Percentiles rank a stretch among this genome's conserved stretches.
These are phyloP conservation scores for Brassica rapa DNA, from an alignment of 345 rosid species.

Conservation along the genomic window DNA sequence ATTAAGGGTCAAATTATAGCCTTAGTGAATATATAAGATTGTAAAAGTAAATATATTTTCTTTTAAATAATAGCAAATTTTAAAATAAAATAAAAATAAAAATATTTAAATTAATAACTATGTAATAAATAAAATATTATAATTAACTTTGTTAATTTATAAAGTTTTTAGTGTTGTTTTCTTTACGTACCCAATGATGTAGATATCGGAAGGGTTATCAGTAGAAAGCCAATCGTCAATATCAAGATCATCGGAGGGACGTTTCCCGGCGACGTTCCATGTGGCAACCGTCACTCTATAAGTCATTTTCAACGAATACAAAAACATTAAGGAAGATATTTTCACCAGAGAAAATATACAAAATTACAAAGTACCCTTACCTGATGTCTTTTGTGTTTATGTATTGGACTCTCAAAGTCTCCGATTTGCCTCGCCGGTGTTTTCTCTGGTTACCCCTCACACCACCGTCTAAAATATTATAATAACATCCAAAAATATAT, in stretches of 20 bases:
- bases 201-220: conserved; percentile 78
- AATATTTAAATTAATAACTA: not conserved
- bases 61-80: too few relatives aligned
- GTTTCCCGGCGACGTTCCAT: conserved; percentile 97
- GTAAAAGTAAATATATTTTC: too few relatives aligned
- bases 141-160: not conserved
- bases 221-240: conserved; percentile 90
- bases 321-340: conserved; percentile 4
- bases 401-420: conserved; percentile 90
- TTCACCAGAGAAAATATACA: not conserved
- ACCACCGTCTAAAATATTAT: conserved; percentile 45
- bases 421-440: conserved; percentile 95
- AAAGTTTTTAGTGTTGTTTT: not conserved
- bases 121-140: not conserved
- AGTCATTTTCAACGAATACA: conserved; percentile 8
- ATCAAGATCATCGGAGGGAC: conserved; percentile 70
- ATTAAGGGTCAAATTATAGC: not conserved
- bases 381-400: conserved; percentile 86
- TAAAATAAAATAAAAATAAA: too few relatives aligned
- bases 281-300: conserved; percentile 78
- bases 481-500: not conserved
- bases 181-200: conserved; percentile 74
- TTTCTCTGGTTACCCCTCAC: conserved; percentile 50
- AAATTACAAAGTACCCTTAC: conserved; percentile 42
- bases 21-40: not conserved